phyloP scores from a whole-genome alignment of 176 grass and related monocot genomes.

The Pontederia crassipes region DNA sequence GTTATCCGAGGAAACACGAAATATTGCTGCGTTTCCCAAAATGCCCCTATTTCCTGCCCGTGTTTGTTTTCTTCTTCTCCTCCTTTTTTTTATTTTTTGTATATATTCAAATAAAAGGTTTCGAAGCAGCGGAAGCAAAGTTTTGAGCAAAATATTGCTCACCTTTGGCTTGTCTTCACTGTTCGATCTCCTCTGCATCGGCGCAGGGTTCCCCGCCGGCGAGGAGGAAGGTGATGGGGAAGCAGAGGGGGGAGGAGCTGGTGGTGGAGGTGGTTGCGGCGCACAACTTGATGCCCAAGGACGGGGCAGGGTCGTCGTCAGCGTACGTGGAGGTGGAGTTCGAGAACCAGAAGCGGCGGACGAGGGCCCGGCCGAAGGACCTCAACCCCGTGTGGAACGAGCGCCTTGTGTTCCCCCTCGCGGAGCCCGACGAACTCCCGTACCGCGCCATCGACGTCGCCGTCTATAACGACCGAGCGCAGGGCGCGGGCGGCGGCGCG shows the following conservation, averaged over 20 bases:
- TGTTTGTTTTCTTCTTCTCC: no score
- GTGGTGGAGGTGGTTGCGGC: constrained; percentile 93
- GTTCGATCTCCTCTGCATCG: no score
- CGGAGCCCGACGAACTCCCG: constrained; percentile 75
- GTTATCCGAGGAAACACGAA: no score
- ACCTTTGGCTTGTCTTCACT: no score
- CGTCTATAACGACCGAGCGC: constrained; percentile 64
- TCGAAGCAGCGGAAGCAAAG: no score
- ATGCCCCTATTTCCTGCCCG: no score
- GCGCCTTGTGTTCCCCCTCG: constrained; percentile 60
- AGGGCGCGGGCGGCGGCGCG: not conserved
- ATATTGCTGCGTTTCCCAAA: no score
- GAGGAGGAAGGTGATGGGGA: constrained; percentile 25
- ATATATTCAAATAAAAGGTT: no score
- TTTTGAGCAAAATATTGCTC: no score
- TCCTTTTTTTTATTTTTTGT: no score
- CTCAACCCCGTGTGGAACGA: constrained; percentile 93
- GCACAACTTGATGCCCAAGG: constrained; percentile 95
- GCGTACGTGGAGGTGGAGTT: constrained; percentile 87
- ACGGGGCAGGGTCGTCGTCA: constrained; percentile 78
- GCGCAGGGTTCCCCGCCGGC: no score
- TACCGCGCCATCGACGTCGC: constrained; percentile 76
- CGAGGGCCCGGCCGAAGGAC: constrained; percentile 43
- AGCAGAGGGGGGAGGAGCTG: constrained; percentile 54
- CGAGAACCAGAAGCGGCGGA: constrained; percentile 74